Evolutionary conservation across 148 eudicot species (phyloP).

Genomic region (Silene conica): DNA sequence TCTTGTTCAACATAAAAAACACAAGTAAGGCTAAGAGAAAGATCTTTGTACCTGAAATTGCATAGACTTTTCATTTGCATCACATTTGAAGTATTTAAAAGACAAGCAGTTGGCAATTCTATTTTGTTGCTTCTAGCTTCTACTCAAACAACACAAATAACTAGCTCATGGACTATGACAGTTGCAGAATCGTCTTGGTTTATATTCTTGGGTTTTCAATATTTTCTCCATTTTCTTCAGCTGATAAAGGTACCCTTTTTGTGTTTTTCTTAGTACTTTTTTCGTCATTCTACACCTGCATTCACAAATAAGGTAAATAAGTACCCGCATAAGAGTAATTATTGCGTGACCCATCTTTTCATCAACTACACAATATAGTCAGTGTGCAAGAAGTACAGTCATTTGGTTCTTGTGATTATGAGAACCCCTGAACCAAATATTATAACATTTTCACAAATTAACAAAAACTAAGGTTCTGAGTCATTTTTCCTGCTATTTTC

Average conservation of each 20-base stretch:
- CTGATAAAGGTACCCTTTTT: conserved; percentile 37
- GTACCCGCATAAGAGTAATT: background rate
- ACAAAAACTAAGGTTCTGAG: background rate
- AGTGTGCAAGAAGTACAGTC: conserved; percentile 15
- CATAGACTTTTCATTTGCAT: conserved; percentile 20
- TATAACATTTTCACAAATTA: background rate
- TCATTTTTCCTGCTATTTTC: background rate
- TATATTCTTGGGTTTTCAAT: conserved; percentile 22
- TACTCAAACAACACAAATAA: conserved; percentile 15
- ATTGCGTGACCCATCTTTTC: conserved; percentile 22
- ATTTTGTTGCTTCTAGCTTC: conserved; percentile 18
- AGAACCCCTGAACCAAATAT: background rate
- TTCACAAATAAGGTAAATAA: conserved; percentile 1
- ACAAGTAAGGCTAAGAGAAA: conserved; percentile 7
- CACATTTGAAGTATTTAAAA: conserved; percentile 26
- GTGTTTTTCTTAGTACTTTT: background rate
- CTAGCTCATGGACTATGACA: conserved; percentile 28
- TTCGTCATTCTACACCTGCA: conserved; percentile 8
- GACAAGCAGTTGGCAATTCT: conserved; percentile 22
- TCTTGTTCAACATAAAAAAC: conserved; percentile 25
- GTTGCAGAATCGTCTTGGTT: conserved; percentile 21
- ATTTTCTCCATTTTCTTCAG: conserved; percentile 28
- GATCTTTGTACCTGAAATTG: conserved; percentile 25
- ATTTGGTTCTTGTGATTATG: conserved; percentile 19
- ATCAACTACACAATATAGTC: background rate